phyloP scores from a whole-genome alignment of 495 filamentous ascomycete genomes.

The Ascodesmis nigricans region DNA sequence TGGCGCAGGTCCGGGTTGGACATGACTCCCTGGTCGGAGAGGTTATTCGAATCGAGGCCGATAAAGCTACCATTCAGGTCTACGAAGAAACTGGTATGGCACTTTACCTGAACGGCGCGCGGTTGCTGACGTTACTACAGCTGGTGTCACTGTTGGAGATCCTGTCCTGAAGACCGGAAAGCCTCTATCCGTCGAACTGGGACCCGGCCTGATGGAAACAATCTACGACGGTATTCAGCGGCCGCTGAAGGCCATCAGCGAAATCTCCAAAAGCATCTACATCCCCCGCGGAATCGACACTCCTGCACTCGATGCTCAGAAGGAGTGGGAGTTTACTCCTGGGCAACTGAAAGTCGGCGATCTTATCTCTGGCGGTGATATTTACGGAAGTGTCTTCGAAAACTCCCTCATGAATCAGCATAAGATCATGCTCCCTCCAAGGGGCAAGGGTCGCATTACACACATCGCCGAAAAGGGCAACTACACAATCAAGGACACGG shows the following conservation, averaged over 20 bases:
- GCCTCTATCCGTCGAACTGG: constrained; percentile 89
- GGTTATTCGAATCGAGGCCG: constrained; percentile 89
- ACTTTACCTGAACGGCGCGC: too few relatives aligned
- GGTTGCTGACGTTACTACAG: constrained; percentile 26
- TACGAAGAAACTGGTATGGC: constrained; percentile 87
- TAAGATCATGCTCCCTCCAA: constrained; percentile 83
- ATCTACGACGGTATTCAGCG: constrained; percentile 99
- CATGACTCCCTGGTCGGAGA: constrained; percentile 79
- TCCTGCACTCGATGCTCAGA: constrained; percentile 66
- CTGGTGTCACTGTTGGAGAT: constrained; percentile 89
- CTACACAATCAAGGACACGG: constrained; percentile 85
- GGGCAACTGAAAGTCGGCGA: constrained; percentile 72
- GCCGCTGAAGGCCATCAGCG: constrained; percentile 64
- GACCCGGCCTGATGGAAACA: constrained; percentile 92
- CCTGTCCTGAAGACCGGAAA: constrained; percentile 78
- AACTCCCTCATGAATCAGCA: constrained; percentile 90
- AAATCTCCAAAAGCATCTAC: constrained; percentile 65
- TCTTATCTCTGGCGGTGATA: constrained; percentile 86
- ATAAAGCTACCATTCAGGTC: constrained; percentile 92
- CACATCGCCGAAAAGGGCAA: constrained; percentile 66
- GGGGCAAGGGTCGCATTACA: constrained; percentile 78
- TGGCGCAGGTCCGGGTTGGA: constrained; percentile 56
- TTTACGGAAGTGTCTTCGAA: constrained; percentile 84
- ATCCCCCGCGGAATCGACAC: constrained; percentile 88
- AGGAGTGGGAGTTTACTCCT: constrained; percentile 90